Evolutionary conservation across 1,139 yeast species (phyloP).

Genomic region (Blastobotrys elegans): DNA sequence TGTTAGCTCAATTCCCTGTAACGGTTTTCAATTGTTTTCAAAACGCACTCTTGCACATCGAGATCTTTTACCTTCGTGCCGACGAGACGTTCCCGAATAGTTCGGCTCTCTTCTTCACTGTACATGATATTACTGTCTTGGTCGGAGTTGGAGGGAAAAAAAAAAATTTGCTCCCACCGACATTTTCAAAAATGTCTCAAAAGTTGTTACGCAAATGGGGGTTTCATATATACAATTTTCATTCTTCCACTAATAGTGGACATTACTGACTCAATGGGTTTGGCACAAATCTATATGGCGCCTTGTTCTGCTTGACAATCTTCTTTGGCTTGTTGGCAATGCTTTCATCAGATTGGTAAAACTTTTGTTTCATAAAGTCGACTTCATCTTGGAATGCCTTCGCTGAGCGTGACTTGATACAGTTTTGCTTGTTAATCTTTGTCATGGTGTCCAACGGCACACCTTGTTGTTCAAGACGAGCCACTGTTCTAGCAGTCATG

Average conservation of each 20-base stretch:
- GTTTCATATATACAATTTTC: background rate
- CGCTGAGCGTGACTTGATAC: slow-evolving; percentile 42
- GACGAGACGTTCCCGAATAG: slow-evolving; percentile 18
- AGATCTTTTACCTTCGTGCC: slow-evolving; percentile 19
- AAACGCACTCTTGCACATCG: slow-evolving; percentile 19
- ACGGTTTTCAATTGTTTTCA: background rate
- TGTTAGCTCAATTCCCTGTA: background rate
- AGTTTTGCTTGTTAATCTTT: slow-evolving; percentile 49
- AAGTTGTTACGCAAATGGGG: no score
- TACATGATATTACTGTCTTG: no score
- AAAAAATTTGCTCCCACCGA: no score
- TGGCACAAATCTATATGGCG: slow-evolving; percentile 22
- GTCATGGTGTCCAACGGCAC: slow-evolving; percentile 60
- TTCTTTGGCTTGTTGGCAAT: slow-evolving; percentile 16
- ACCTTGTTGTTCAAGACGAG: slow-evolving; percentile 66
- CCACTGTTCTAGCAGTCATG: slow-evolving; percentile 73
- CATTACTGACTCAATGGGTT: slow-evolving; percentile 26
- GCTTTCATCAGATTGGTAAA: slow-evolving; percentile 38
- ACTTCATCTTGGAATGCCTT: slow-evolving; percentile 56
- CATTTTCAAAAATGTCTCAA: no score
- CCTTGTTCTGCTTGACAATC: slow-evolving; percentile 12
- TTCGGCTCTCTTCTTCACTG: slow-evolving; percentile 11
- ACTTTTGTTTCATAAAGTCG: slow-evolving; percentile 55
- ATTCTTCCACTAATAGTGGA: no score
- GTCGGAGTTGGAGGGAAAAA: no score